Evolutionary conservation across 1,284 basidiomycete genomes (phyloP), one percentile per base, ranked within the genome.

Genomic region (Ustilago lituana): DNA sequence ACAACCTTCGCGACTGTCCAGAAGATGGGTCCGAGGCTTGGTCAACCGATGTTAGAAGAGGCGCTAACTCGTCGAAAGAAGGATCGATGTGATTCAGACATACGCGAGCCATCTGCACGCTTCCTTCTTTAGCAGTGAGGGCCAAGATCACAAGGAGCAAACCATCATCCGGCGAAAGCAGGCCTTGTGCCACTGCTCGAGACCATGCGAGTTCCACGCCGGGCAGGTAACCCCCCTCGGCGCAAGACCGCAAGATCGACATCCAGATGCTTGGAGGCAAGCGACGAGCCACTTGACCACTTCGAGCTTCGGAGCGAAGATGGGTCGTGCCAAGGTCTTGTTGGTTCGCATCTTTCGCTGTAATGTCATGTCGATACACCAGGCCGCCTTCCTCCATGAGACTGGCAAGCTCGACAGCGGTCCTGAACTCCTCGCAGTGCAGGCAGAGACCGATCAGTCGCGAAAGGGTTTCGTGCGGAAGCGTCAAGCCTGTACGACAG

Each of bases 151-250:
- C 36, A 6, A 73, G 37, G 7, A 70, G 2, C 9, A 70, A 51
- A 1, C 78, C 78, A 8, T 78, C 73, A 29, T 78, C 76, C 0
- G 73, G 68, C 15, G 45, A 45, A 2, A 61, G 41, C 0, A 63
- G 54, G 2, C 63, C 62, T 12, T 61, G 45, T 2, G 37, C 47
- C 6, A 73, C 56, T 9, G 52, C 61, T 10, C 46, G 52, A 7
- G 69, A 47, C 78, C 78, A 80, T 6, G 76, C 70, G 14, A 70
- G 55, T 17, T 68, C 58, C 4, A 77, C 55, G 5, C 65, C 78
- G 8, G 71, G 66, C 9, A 73, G 15, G 38, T 71, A 75, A 36
- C 62, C 60, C 1, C 58, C 58, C 26, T 70, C 60, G 12, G 76
- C 74, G 29, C 70, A 77, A 1, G 49, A 44, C 10, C 73, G 59